Evolutionary conservation across 2,329 filamentous ascomycete species (phyloP).

Genomic region (Cordyceps cateniannulata): DNA sequence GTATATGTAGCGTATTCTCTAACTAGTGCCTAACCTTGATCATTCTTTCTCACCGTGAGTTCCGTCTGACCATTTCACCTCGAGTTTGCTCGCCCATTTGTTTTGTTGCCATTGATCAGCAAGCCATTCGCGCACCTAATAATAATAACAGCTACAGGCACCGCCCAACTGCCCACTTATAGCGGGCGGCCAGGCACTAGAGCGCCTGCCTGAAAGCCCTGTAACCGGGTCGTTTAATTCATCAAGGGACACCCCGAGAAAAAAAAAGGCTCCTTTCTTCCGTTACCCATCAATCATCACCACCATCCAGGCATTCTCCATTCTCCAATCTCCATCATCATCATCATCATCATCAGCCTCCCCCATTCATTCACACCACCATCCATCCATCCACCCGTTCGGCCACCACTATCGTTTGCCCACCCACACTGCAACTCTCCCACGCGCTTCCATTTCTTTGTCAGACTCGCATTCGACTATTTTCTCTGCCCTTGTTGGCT

Average conservation of each 20-base stretch:
- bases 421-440: background rate
- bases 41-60: too few relatives aligned
- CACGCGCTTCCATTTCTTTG: constrained; percentile 9
- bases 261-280: background rate
- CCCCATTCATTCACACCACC: background rate
- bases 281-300: background rate
- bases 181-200: background rate
- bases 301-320: background rate
- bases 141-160: background rate
- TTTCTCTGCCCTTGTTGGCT: background rate
- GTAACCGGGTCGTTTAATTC: background rate
- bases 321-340: background rate
- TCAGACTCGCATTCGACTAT: constrained; percentile 1
- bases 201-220: background rate
- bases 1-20: too few relatives aligned
- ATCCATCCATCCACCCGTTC: background rate
- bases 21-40: too few relatives aligned
- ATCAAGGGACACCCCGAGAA: background rate
- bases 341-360: background rate
- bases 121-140: background rate
- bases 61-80: too few relatives aligned
- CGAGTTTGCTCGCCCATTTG: too few relatives aligned
- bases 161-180: background rate
- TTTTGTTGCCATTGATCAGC: too few relatives aligned
- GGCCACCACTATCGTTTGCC: background rate